Base-by-base conservation (phyloP, 768 basidiomycete genomes). In the Candolleomyces eurysporus region DNA sequence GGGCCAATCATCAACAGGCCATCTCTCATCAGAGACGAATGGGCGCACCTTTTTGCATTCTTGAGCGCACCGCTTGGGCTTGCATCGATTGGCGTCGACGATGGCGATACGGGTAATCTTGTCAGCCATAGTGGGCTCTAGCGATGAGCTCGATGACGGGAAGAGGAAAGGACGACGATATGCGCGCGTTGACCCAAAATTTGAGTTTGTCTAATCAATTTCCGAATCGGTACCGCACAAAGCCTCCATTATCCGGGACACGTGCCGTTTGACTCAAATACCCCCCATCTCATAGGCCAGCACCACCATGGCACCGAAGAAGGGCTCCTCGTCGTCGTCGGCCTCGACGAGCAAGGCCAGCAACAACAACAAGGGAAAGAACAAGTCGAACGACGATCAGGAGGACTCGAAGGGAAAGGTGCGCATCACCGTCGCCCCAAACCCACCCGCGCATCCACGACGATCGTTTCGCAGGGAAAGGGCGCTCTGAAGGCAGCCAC, bases 41-140 rank as follows among this genome's bases (percentile, higher is more conserved):
- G 40, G 59, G 60, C 73, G 8, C 65, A 90, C 92, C 82, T 98
- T 96, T 84, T 96, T 98, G 79, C 97, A 99, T 77, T 98, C 97
- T 72, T 96, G 96, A 26, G 95, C 91, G 67, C 94, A 95, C 77
- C 92, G 82, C 76, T 99, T 98, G 19, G 97, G 97, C 73, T 97
- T 96, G 81, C 96, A 98, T 59, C 88, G 84, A 80, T 96, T 94
- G 9, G 90, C 67, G 73, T 94, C 91, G 65, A 94, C 92, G 69
- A 98, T 95, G 63, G 96, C 96, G 70, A 98, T 95, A 82, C 97
- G 90, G 57, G 97, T 99, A 68, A 98, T 95, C 76, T 96, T 96
- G 80, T 97, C 96, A 42, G 89, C 82, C 93, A 94, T 92, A 56
- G 63, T 57, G 60, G 56, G 45, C 54, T 61, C 55, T 55, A 17